Percentiles rank a stretch among this genome's conserved stretches.
phyloP scores from a whole-genome alignment of 805 yeast genomes.

The Torulaspora indica region DNA sequence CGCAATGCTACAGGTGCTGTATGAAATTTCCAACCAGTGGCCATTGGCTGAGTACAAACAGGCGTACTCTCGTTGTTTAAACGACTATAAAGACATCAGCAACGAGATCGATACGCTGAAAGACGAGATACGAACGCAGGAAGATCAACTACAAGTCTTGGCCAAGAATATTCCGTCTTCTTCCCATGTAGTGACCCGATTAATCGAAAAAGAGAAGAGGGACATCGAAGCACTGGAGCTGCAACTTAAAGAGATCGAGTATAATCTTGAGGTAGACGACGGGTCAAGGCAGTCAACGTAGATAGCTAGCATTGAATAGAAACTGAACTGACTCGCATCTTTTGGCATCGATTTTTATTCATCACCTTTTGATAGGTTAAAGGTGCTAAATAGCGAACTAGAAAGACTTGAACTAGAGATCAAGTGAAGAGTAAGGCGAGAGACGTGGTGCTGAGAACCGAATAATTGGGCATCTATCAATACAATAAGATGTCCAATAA shows the following conservation, averaged over 20 bases:
- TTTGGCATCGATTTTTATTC: background rate
- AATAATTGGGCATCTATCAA: background rate
- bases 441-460: too few relatives aligned
- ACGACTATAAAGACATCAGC: conserved; percentile 42
- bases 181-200: conserved; percentile 34
- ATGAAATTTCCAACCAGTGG: conserved; percentile 36
- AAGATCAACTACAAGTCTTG: conserved; percentile 27
- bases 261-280: background rate
- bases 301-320: background rate
- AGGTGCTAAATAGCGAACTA: conserved; percentile 1
- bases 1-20: conserved; percentile 25
- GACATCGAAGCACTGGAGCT: conserved; percentile 44
- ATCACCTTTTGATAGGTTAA: conserved; percentile 8
- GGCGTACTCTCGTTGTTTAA: conserved; percentile 42
- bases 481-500: conserved; percentile 25
- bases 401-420: background rate
- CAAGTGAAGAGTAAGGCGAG: too few relatives aligned
- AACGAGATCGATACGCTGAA: conserved; percentile 35
- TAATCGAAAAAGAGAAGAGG: conserved; percentile 43
- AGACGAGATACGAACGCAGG: conserved; percentile 25
- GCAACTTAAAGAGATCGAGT: conserved; percentile 25
- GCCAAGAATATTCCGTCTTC: conserved; percentile 13
- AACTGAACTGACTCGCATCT: background rate
- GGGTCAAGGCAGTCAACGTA: background rate
- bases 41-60: conserved; percentile 40